Base-by-base conservation (phyloP, 2,329 filamentous ascomycete genomes). In the Cladosporium sp. region DNA sequence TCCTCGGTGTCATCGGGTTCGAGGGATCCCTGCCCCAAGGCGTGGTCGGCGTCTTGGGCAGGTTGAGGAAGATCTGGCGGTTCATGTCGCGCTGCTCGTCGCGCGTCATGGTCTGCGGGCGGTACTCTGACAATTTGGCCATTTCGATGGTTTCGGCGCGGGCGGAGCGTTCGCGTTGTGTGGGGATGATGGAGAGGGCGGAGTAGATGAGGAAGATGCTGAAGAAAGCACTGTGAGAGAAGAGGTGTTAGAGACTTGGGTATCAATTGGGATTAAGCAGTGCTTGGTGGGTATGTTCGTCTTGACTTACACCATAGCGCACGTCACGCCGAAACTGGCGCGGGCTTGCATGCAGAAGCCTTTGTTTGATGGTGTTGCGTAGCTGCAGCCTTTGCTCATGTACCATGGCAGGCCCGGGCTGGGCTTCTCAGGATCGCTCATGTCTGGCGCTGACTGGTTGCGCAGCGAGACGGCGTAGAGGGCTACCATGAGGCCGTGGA, bases 361-460 rank as follows among this genome's bases (percentile, higher is more conserved):
- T 63, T 83, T 78, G 30, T 85, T 83, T 58, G 83, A 83, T 5
- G 83, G 80, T 62, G 80, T 80, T 13, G 74, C 74, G 60, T 76
- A 73, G 28, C 61, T 67, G 79, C 91, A 94, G 67, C 85, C 86
- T 76, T 90, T 87, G 63, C 85, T 84, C 70, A 93, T 86, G 76
- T 93, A 93, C 91, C 91, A 94, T 7, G 90, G 85, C 21, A 85
- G 85, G 28, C 86, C 83, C 28, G 82, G 81, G 71, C 88, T 88
- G 5, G 84, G 85, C 71, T 88, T 84, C 51, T 81, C 76, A 6
- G 85, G 78, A 76, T 94, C 91, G 69, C 85, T 86, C 73, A 89
- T 86, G 78, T 94, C 91, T 32, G 89, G 88, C 13, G 89, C 88
- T 63, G 89, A 87, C 76, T 93, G 91, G 58, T 89, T 88, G 76